Base-by-base conservation (phyloP, 2,329 filamentous ascomycete species). In the Gnomoniopsis sp. region DNA sequence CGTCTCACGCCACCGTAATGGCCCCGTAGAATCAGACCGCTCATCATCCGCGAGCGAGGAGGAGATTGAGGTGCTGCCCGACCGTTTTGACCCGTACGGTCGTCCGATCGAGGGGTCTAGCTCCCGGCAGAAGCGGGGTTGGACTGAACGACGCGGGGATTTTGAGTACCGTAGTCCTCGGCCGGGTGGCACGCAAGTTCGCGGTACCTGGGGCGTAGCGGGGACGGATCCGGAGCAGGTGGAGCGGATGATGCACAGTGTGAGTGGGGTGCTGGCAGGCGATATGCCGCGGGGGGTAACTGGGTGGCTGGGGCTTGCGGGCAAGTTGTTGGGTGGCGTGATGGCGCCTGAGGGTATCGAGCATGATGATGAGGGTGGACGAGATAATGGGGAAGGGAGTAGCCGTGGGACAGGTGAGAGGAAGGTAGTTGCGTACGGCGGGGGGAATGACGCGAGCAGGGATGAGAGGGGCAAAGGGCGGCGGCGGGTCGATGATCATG, bases 61-160 rank as follows among this genome's bases (percentile, higher is more conserved):
- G 0, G 67, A 72, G 0, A 65, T 81, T 1, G 79, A 82, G 62
- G 62, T 71, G 2, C 66, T 82, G 0, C 79, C 79, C 0, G 75
- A 77, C 53, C 74, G 79, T 0, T 82, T 82, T 52, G 78, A 82
- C 60, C 56, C 65, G 0, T 64, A 75, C 2, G 79, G 80, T 1
- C 71, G 68, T 14, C 77, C 74, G 1, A 64, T 82, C 1, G 70
- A 74, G 49, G 64, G 63, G 19, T 50, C 8, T 17, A 19, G 15
- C 10, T 52, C 48, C 6, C 47, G 43, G 11, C 49, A 54, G 17
- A 57, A 34, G 17, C 36, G 50, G 36, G 56, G 59, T 10, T 71
- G 70, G 72, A 73, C 73, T 1, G 69, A 68, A 3, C 71, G 78
- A 2, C 69, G 64, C 10, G 79, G 79, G 3, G 72, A 76, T 0